Evolutionary conservation across 2,329 filamentous ascomycete species (phyloP).

Genomic region (Hirsutella rhossiliensis): DNA sequence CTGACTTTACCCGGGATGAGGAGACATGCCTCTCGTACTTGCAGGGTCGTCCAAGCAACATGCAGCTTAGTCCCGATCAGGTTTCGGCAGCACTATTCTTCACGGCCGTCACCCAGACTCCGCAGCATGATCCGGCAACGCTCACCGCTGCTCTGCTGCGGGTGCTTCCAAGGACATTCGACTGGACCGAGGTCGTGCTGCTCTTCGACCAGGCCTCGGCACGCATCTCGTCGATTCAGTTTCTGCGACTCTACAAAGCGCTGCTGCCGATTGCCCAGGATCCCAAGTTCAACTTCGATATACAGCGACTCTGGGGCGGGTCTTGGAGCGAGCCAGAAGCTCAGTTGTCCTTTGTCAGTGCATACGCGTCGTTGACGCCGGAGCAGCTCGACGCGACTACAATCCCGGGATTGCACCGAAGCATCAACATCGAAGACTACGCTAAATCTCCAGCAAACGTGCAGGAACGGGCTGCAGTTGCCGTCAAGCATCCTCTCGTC

Average conservation of each 20-base stretch:
- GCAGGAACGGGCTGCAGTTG: conserved; percentile 41
- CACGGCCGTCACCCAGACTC: conserved; percentile 44
- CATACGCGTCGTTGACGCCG: conserved; percentile 65
- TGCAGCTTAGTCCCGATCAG: conserved; percentile 68
- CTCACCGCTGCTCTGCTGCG: conserved; percentile 52
- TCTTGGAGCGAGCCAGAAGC: conserved; percentile 78
- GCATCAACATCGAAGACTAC: conserved; percentile 55
- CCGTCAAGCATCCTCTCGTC: conserved; percentile 74
- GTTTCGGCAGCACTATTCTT: conserved; percentile 69
- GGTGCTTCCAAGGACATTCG: conserved; percentile 51
- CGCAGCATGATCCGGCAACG: conserved; percentile 36
- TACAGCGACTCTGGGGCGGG: conserved; percentile 85
- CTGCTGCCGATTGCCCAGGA: conserved; percentile 58
- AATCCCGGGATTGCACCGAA: conserved; percentile 69
- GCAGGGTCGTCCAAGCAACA: conserved; percentile 35
- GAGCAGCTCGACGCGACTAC: conserved; percentile 72
- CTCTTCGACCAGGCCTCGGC: conserved; percentile 72
- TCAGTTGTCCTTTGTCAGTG: conserved; percentile 86
- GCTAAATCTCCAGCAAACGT: conserved; percentile 35
- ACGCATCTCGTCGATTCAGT: conserved; percentile 66
- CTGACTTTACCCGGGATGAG: conserved; percentile 62
- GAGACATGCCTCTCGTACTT: conserved; percentile 50
- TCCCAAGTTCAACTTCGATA: conserved; percentile 48
- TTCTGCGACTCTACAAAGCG: conserved; percentile 68
- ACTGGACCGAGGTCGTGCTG: conserved; percentile 60